Conservation (phyloP, 2,329 filamentous ascomycete genomes). For the Aspergillus novofumigatus region DNA sequence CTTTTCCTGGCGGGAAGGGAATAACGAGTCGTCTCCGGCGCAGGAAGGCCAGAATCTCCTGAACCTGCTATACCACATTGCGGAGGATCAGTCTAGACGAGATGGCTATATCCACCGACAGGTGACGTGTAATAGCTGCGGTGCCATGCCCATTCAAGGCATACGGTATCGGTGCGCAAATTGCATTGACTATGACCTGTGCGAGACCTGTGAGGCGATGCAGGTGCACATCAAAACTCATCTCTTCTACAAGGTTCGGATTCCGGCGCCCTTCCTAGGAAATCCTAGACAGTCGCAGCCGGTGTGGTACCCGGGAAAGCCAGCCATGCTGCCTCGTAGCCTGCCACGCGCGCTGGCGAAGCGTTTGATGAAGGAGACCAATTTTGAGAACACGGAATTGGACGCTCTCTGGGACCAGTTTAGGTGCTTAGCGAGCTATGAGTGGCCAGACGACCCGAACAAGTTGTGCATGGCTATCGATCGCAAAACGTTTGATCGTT, state of each 20-base stretch:
- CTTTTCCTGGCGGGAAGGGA: conserved; percentile 42
- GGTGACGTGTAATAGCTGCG: conserved; percentile 87
- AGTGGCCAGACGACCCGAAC: conserved; percentile 77
- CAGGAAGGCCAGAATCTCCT: conserved; percentile 72
- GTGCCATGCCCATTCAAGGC: conserved; percentile 81
- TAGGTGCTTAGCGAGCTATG: conserved; percentile 83
- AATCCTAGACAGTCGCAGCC: conserved; percentile 72
- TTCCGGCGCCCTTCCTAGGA: conserved; percentile 81
- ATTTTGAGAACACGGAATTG: conserved; percentile 79
- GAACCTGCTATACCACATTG: conserved; percentile 82
- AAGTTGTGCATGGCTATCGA: conserved; percentile 80
- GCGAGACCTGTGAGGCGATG: conserved; percentile 78
- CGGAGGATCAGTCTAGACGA: conserved; percentile 82
- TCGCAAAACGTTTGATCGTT: conserved; percentile 85
- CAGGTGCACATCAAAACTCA: conserved; percentile 81
- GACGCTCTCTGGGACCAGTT: conserved; percentile 97
- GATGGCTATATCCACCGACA: conserved; percentile 91
- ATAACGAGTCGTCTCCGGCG: conserved; percentile 38
- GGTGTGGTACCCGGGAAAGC: conserved; percentile 85
- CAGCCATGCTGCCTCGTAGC: conserved; percentile 62
- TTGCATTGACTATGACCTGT: conserved; percentile 93
- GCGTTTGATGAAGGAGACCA: conserved; percentile 66
- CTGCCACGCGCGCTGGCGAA: conserved; percentile 66
- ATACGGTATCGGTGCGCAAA: conserved; percentile 93
- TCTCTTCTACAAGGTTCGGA: conserved; percentile 91